These are phyloP conservation scores for Melanogaster broomeanus DNA, from an alignment of 768 basidiomycete species.

Conservation along the genomic window DNA sequence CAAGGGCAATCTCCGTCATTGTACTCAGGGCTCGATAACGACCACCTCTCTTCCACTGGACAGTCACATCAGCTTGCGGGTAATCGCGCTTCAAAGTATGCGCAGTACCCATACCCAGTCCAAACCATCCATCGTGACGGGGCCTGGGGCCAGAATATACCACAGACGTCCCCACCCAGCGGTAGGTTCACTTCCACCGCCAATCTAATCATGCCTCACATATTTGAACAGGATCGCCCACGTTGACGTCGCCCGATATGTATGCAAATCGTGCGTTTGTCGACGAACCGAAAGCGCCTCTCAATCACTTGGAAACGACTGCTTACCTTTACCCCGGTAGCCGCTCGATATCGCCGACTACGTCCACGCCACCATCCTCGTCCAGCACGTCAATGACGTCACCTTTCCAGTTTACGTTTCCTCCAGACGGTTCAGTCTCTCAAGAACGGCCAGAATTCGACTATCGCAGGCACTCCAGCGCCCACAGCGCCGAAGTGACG, in stretches of 20 bases:
- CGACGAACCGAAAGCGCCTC: conserved; percentile 59
- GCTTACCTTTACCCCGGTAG: conserved; percentile 65
- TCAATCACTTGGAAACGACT: conserved; percentile 52
- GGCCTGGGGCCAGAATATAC: conserved; percentile 28
- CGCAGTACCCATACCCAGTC: conserved; percentile 46
- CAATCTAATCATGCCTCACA: conserved; percentile 32
- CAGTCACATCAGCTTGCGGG: conserved; percentile 33
- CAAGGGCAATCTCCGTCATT: conserved; percentile 50
- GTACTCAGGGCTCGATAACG: conserved; percentile 35
- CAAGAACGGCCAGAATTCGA: conserved; percentile 67
- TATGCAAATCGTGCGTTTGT: conserved; percentile 46
- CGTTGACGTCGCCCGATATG: conserved; percentile 46
- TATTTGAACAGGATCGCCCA: conserved; percentile 59
- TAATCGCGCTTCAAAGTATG: conserved; percentile 54
- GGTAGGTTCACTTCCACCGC: conserved; percentile 28
- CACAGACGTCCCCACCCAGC: conserved; percentile 33
- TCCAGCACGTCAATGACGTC: conserved; percentile 63
- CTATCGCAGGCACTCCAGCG: conserved; percentile 58
- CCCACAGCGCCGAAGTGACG: conserved; percentile 60
- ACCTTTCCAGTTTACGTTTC: conserved; percentile 66
- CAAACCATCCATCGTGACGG: conserved; percentile 35
- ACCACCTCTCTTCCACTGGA: conserved; percentile 28
- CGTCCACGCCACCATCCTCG: conserved; percentile 61
- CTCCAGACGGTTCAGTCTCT: conserved; percentile 47
- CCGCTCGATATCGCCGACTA: conserved; percentile 71